Conservation (phyloP, 768 basidiomycete species). For the Mycena sanguinolenta region DNA sequence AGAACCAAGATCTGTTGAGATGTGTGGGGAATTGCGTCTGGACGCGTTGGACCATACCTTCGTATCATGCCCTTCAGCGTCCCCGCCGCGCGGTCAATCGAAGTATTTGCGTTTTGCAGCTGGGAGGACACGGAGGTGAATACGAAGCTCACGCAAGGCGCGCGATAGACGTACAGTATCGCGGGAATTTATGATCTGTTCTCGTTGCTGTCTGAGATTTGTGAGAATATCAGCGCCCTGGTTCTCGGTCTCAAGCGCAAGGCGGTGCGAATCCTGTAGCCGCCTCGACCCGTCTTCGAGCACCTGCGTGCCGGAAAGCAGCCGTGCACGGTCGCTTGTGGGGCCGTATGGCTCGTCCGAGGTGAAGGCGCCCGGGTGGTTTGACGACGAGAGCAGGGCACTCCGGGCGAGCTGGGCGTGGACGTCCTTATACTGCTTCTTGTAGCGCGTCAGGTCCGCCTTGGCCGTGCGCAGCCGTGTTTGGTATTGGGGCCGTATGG, state of each 20-base stretch:
- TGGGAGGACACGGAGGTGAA: constrained; percentile 46
- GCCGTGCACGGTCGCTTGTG: constrained; percentile 79
- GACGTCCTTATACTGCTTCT: constrained; percentile 84
- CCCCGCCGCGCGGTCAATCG: constrained; percentile 91
- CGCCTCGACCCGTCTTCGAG: constrained; percentile 89
- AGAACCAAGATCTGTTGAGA: constrained; percentile 46
- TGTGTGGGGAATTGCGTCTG: constrained; percentile 34
- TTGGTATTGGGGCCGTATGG: constrained; percentile 83
- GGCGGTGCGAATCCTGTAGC: constrained; percentile 89
- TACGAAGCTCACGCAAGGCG: not conserved
- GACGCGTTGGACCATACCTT: constrained; percentile 69
- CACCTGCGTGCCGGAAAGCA: constrained; percentile 82
- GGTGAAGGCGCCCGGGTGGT: constrained; percentile 51
- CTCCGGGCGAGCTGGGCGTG: constrained; percentile 78
- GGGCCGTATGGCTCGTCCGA: constrained; percentile 87
- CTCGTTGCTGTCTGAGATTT: constrained; percentile 88
- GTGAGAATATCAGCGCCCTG: constrained; percentile 93
- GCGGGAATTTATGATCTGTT: constrained; percentile 94
- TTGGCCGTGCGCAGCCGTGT: constrained; percentile 82
- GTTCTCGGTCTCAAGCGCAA: constrained; percentile 96
- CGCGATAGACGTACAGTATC: constrained; percentile 74
- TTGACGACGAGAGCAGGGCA: constrained; percentile 78
- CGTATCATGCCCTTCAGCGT: constrained; percentile 97
- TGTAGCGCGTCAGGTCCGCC: constrained; percentile 79
- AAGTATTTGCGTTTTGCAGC: constrained; percentile 88